Evolutionary conservation across 1,284 basidiomycete genomes (phyloP).

Genomic region (Austroboletus niveus): DNA sequence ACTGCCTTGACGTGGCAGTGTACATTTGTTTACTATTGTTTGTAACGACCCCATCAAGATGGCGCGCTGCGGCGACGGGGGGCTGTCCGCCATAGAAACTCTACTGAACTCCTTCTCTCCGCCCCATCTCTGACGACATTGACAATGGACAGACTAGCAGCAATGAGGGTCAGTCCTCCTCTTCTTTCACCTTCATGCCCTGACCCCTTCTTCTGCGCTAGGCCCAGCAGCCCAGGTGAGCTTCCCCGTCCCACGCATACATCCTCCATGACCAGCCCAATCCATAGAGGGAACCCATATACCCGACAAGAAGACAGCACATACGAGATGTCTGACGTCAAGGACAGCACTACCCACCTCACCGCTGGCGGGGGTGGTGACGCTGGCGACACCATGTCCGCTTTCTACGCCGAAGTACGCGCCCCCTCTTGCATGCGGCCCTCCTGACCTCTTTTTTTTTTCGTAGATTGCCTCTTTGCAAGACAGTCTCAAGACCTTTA

Average conservation of each 20-base stretch:
- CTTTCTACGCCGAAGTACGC: conserved; percentile 73
- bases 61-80: background rate
- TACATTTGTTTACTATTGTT: conserved; percentile 18
- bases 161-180: conserved; percentile 60
- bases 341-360: conserved; percentile 44
- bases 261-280: background rate
- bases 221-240: conserved; percentile 62
- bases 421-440: background rate
- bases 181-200: background rate
- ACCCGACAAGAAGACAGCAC: conserved; percentile 60
- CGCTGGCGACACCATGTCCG: conserved; percentile 57
- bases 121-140: conserved; percentile 15
- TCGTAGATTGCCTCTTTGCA: conserved; percentile 69
- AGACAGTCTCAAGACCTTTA: conserved; percentile 67
- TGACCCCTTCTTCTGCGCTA: conserved; percentile 30
- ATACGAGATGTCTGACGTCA: conserved; percentile 71
- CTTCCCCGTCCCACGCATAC: conserved; percentile 19
- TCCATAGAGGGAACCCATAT: conserved; percentile 59
- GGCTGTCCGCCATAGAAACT: background rate
- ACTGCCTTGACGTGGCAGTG: conserved; percentile 5
- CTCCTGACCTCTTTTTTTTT: background rate
- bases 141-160: conserved; percentile 78
- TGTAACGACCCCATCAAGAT: conserved; percentile 5
- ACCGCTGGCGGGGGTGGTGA: conserved; percentile 31
- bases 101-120: too few relatives aligned